phyloP scores from a whole-genome alignment of 208 protist species.

The Crithidia expoeki region DNA sequence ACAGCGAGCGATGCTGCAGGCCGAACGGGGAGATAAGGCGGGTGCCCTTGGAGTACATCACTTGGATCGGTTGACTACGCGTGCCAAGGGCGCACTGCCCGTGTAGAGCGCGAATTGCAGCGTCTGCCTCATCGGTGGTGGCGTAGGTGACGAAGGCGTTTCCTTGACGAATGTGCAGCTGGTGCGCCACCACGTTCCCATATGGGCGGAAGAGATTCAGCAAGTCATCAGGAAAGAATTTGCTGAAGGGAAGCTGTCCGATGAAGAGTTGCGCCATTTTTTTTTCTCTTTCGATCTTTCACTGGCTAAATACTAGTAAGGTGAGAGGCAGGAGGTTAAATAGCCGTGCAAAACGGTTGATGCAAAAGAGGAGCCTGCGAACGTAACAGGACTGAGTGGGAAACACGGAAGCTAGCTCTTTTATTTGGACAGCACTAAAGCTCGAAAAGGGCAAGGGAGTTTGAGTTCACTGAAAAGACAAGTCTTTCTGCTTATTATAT shows the following conservation, averaged over 20 bases:
- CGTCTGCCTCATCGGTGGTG: slow-evolving; percentile 69
- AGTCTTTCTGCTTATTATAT: too few species aligned
- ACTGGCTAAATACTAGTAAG: too few species aligned
- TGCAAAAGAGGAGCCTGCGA: too few species aligned
- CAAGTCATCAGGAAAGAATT: slow-evolving; percentile 53
- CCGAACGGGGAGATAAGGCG: slow-evolving; percentile 69
- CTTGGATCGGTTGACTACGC: slow-evolving; percentile 68
- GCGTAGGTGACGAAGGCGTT: slow-evolving; percentile 76
- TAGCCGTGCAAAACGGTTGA: too few species aligned
- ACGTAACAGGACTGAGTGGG: too few species aligned
- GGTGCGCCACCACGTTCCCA: slow-evolving; percentile 40
- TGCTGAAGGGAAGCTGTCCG: slow-evolving; percentile 52
- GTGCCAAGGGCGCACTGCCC: slow-evolving; percentile 57
- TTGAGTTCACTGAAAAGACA: too few species aligned
- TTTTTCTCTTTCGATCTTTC: slow-evolving; percentile 6
- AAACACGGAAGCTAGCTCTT: too few species aligned
- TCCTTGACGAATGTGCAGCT: slow-evolving; percentile 45
- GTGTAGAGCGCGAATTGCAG: slow-evolving; percentile 69
- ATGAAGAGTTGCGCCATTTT: slow-evolving; percentile 49
- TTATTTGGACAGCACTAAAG: too few species aligned
- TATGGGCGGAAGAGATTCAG: slow-evolving; percentile 42
- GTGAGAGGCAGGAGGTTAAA: too few species aligned
- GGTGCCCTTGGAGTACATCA: slow-evolving; percentile 70
- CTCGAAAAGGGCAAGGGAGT: too few species aligned
- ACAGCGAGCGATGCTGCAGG: slow-evolving; percentile 43